Conservation (phyloP, 768 basidiomycete genomes). For the Agrocybe pediades region DNA sequence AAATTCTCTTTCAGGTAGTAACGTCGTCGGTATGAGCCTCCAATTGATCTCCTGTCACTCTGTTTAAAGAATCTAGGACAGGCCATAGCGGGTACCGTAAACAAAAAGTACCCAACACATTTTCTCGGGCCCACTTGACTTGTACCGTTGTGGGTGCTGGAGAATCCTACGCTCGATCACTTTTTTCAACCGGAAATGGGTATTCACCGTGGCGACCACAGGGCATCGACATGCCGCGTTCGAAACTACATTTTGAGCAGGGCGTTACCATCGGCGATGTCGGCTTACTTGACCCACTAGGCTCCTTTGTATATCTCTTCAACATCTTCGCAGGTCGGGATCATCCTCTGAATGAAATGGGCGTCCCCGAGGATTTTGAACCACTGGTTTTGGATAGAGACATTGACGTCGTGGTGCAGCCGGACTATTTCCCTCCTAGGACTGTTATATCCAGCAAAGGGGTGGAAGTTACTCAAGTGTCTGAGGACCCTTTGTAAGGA, state of each 20-base stretch:
- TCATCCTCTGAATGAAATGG: neutral
- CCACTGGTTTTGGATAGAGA: neutral
- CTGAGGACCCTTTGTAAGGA: slow-evolving; percentile 5
- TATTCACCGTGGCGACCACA: too few species aligned
- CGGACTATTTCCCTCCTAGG: neutral
- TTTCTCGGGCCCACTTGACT: too few species aligned
- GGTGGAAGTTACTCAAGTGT: neutral
- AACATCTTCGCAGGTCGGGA: neutral
- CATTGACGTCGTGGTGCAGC: neutral
- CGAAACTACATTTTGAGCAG: neutral
- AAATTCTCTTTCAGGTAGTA: too few species aligned
- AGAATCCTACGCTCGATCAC: too few species aligned
- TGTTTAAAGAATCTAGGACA: too few species aligned
- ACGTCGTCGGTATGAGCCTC: too few species aligned
- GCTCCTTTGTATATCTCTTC: neutral
- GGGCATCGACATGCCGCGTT: too few species aligned
- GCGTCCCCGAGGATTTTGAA: neutral
- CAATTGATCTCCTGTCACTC: too few species aligned
- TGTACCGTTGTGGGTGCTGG: too few species aligned
- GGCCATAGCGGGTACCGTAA: too few species aligned
- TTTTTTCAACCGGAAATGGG: too few species aligned
- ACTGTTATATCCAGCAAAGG: slow-evolving; percentile 11
- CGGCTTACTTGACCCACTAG: neutral
- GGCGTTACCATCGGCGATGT: neutral
- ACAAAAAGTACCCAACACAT: too few species aligned